Percentiles rank a stretch among this genome's conserved stretches.
These are phyloP conservation scores for Cercospora sp. DNA, from an alignment of 2,329 filamentous ascomycete species.

Conservation along the genomic window DNA sequence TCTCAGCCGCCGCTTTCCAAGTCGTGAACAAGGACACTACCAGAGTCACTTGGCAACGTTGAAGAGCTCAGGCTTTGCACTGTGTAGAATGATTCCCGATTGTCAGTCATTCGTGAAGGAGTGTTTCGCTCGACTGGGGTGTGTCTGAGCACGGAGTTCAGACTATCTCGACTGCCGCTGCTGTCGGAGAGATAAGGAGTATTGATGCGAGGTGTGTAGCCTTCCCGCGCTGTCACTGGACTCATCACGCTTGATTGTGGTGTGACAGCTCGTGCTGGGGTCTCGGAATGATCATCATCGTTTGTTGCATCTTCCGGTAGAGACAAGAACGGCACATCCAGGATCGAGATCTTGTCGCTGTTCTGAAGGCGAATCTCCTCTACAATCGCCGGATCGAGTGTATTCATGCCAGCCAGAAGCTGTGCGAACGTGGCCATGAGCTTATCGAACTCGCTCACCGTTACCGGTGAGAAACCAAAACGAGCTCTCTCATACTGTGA, in stretches of 20 bases:
- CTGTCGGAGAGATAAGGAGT: conserved; percentile 30
- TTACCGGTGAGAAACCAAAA: conserved; percentile 71
- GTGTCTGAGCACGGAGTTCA: conserved; percentile 31
- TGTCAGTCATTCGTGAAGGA: not conserved
- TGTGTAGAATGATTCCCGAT: conserved; percentile 9
- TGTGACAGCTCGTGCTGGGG: conserved; percentile 20
- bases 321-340: conserved; percentile 3
- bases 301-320: conserved; percentile 4
- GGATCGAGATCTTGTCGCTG: conserved; percentile 14
- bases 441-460: conserved; percentile 68
- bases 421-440: conserved; percentile 85
- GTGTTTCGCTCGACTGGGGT: conserved; percentile 13
- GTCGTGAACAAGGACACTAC: conserved; percentile 32
- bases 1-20: conserved; percentile 11
- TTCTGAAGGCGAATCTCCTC: conserved; percentile 40
- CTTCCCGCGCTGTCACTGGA: conserved; percentile 34
- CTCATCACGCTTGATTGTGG: conserved; percentile 28
- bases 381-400: conserved; percentile 58
- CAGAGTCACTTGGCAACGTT: conserved; percentile 31
- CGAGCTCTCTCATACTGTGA: conserved; percentile 78
- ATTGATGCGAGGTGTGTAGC: conserved; percentile 21
- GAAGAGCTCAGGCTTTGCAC: conserved; percentile 25
- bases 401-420: conserved; percentile 71
- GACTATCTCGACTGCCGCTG: conserved; percentile 29
- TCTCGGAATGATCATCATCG: conserved; percentile 9